Evolutionary conservation across 106 monocot species (phyloP), one percentile per base, ranked within the genome.

Genomic region (Narthecium ossifragum): DNA sequence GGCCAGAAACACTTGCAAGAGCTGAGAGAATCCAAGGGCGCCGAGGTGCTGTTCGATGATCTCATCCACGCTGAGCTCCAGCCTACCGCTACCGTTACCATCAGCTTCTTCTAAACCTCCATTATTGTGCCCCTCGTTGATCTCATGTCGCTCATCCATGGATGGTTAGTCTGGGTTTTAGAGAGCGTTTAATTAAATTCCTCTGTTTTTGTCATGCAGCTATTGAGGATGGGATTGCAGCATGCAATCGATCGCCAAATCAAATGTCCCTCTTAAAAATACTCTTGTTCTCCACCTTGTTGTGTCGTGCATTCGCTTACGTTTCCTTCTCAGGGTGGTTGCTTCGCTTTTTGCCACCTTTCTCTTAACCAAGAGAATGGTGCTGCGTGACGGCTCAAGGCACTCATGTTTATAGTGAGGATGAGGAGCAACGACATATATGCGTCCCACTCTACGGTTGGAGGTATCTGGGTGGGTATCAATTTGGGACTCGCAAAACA

Each of bases 31-130:
- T 45, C 89, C 89, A 40, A 90, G 66, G 0, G 81, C 65, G 0
- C 89, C 89, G 0, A 90, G 78, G 53, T 90, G 81, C 17, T 75
- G 20, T 47, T 90, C 89, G 47, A 85, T 85, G 64, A 85, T 76
- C 68, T 90, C 81, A 15, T 90, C 85, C 17, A 89, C 77, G 0
- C 80, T 77, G 5, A 80, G 77, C 66, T 88, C 83, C 51, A 61
- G 12, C 25, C 29, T 60, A 6, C 11, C 11, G 8, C 15, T 21
- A 24, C 20, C 17, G 8, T 49, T 54, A 8, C 27, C 62, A 28
- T 36, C 30, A 62, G 31, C 27, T 8, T 60, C 59, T 9, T 55
- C 53, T 26, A 40, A 23, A 3, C 27, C 54, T 0, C 34, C 33
- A 28, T 20, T 21, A 26, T 28, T 28, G n/a, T 40, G 12, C 3